These are phyloP conservation scores for Capsicum pubescens DNA, from an alignment of 257 asterid genomes.

Conservation along the genomic window DNA sequence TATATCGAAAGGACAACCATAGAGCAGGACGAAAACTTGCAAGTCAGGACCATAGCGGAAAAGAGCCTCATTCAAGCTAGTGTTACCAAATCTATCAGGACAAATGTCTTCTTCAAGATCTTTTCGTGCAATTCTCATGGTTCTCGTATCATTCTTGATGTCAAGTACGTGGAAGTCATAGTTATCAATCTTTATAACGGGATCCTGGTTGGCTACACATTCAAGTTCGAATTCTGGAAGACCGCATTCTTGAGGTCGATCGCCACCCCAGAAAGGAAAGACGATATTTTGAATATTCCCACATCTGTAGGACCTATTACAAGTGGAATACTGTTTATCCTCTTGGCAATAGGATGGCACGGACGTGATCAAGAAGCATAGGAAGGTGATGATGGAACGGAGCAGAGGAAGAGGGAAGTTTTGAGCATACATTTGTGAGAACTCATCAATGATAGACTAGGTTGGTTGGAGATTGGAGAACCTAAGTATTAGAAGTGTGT, in stretches of 20 bases:
- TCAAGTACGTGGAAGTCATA: conserved; percentile 25
- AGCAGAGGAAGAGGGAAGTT: conserved; percentile 9
- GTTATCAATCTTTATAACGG: conserved; percentile 5
- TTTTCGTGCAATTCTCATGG: conserved; percentile 31
- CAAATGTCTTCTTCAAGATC: conserved; percentile 37
- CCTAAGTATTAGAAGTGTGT: neutral
- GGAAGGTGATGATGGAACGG: conserved; percentile 19
- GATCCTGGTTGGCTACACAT: conserved; percentile 37
- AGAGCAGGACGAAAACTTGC: neutral
- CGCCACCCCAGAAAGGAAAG: conserved; percentile 59
- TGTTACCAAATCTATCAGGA: conserved; percentile 16
- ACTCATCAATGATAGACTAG: conserved; percentile 16
- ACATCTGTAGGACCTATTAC: conserved; percentile 30
- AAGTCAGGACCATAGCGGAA: neutral
- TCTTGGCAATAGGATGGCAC: conserved; percentile 20
- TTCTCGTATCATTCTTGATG: neutral
- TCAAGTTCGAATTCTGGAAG: conserved; percentile 43
- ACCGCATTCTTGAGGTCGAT: conserved; percentile 54
- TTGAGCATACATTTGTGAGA: conserved; percentile 32
- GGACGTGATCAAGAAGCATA: conserved; percentile 28
- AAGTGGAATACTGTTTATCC: conserved; percentile 19
- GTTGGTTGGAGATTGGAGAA: conserved; percentile 22
- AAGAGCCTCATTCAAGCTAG: neutral
- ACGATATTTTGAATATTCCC: conserved; percentile 33
- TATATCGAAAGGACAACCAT: neutral